A percentile compares a stretch with the other conserved stretches of the same genome.
Evolutionary conservation across 2,329 filamentous ascomycete species (phyloP).

Genomic region (Aspergillus viridinutans): DNA sequence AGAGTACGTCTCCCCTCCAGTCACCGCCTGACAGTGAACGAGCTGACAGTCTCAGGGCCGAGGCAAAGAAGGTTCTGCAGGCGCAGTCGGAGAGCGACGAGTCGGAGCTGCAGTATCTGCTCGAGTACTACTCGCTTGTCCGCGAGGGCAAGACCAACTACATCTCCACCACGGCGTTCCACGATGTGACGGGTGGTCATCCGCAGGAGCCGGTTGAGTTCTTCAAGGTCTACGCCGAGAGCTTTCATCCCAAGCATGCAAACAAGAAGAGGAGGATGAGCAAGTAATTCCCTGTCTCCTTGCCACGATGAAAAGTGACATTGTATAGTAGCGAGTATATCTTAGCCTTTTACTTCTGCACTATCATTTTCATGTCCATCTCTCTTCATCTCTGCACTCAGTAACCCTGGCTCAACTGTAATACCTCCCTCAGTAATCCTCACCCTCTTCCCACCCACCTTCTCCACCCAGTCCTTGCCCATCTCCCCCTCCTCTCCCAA

Average conservation of each 20-base stretch:
- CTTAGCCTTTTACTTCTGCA: too few relatives aligned
- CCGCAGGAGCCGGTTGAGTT: conserved; percentile 48
- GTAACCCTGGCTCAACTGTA: background rate
- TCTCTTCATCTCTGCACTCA: background rate
- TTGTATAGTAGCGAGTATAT: background rate
- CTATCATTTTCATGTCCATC: background rate
- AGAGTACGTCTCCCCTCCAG: conserved; percentile 29
- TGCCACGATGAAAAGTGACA: background rate
- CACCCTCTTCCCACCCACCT: background rate
- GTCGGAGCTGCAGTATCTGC: conserved; percentile 46
- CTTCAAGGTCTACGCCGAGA: conserved; percentile 44
- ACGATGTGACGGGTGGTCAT: conserved; percentile 46
- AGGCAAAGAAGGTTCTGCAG: conserved; percentile 36
- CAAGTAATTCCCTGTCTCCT: background rate
- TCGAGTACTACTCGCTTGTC: conserved; percentile 52
- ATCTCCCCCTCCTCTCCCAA: background rate
- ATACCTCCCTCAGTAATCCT: background rate
- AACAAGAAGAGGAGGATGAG: background rate
- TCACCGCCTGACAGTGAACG: too few relatives aligned
- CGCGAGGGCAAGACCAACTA: conserved; percentile 54
- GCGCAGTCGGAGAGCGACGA: conserved; percentile 33
- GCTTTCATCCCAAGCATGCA: conserved; percentile 23
- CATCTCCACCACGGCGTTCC: conserved; percentile 49
- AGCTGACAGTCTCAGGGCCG: conserved; percentile 10
- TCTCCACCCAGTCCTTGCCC: background rate